Conservation (phyloP, 2,329 filamentous ascomycete genomes). For the Dactylonectria estremocensis region DNA sequence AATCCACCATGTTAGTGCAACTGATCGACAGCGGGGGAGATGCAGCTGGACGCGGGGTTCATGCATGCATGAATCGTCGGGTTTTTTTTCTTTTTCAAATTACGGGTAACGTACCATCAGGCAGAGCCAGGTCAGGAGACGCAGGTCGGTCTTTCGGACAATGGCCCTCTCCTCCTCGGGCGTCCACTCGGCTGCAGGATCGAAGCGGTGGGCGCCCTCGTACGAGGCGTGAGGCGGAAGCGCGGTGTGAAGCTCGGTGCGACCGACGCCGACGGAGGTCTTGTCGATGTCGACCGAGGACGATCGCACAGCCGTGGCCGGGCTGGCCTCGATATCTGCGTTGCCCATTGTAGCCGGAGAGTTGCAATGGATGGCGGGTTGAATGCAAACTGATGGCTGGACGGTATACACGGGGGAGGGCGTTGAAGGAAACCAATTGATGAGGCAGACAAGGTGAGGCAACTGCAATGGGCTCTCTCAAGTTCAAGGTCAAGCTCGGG, state of each 20-base stretch:
- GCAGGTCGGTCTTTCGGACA: constrained; percentile 67
- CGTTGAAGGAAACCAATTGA: neutral
- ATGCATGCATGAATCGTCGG: neutral
- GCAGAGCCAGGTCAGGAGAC: constrained; percentile 60
- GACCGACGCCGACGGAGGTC: constrained; percentile 53
- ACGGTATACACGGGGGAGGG: neutral
- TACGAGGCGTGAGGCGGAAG: constrained; percentile 53
- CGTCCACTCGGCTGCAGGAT: constrained; percentile 64
- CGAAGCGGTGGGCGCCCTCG: constrained; percentile 60
- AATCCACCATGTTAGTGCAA: constrained; percentile 34
- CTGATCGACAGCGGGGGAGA: constrained; percentile 24
- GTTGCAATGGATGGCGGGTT: neutral
- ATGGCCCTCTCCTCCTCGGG: constrained; percentile 69
- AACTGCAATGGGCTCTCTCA: constrained; percentile 12
- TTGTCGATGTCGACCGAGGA: constrained; percentile 47
- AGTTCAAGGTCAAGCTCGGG: constrained; percentile 22
- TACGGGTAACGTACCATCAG: constrained; percentile 56
- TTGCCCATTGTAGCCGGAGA: constrained; percentile 39
- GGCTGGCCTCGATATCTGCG: constrained; percentile 49
- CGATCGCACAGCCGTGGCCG: constrained; percentile 43
- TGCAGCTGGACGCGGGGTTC: neutral
- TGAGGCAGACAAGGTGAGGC: constrained; percentile 4
- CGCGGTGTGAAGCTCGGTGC: constrained; percentile 54
- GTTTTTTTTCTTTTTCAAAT: no score
- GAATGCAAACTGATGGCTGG: neutral